Conservation (phyloP, 1,139 yeast species). For the Eremothecium sinecaudum region DNA sequence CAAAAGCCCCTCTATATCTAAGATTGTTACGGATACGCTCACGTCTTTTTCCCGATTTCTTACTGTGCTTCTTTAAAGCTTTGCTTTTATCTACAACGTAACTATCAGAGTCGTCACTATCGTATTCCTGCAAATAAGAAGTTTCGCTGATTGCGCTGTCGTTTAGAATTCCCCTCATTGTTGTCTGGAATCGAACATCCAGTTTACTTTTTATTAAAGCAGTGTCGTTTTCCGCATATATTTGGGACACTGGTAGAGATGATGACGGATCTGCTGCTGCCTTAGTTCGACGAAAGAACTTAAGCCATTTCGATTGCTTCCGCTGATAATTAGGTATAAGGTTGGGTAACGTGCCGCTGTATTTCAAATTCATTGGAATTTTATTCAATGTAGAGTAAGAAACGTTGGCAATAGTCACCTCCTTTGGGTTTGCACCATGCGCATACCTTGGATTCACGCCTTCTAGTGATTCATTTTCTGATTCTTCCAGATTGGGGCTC, state of each 20-base stretch:
- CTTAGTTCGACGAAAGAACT: background rate
- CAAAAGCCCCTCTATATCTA: slow-evolving; percentile 35
- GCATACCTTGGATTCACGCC: slow-evolving; percentile 1
- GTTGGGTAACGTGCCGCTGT: slow-evolving; percentile 23
- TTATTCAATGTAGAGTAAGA: slow-evolving; percentile 14
- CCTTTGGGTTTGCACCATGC: slow-evolving; percentile 4
- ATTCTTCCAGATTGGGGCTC: slow-evolving; percentile 1
- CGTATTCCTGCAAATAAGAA: slow-evolving; percentile 1
- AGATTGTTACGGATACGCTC: slow-evolving; percentile 6
- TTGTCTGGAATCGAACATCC: slow-evolving; percentile 17
- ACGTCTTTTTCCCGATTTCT: slow-evolving; percentile 8
- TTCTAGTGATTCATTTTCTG: slow-evolving; percentile 2
- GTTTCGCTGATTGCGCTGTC: slow-evolving; percentile 7
- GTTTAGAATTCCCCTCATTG: slow-evolving; percentile 14
- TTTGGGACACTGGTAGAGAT: background rate
- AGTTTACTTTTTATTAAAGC: slow-evolving; percentile 16
- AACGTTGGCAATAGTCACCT: slow-evolving; percentile 6
- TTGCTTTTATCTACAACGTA: slow-evolving; percentile 6
- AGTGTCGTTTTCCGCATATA: slow-evolving; percentile 10
- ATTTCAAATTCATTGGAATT: slow-evolving; percentile 14
- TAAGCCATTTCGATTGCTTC: slow-evolving; percentile 9
- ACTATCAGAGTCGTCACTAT: slow-evolving; percentile 7
- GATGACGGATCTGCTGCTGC: slow-evolving; percentile 1
- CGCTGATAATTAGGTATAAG: slow-evolving; percentile 20
- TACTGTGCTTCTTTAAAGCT: background rate